Percentiles rank a stretch among this genome's conserved stretches.
These are phyloP conservation scores for Penicillium maclennaniae DNA, from an alignment of 495 filamentous ascomycete genomes.

Conservation along the genomic window DNA sequence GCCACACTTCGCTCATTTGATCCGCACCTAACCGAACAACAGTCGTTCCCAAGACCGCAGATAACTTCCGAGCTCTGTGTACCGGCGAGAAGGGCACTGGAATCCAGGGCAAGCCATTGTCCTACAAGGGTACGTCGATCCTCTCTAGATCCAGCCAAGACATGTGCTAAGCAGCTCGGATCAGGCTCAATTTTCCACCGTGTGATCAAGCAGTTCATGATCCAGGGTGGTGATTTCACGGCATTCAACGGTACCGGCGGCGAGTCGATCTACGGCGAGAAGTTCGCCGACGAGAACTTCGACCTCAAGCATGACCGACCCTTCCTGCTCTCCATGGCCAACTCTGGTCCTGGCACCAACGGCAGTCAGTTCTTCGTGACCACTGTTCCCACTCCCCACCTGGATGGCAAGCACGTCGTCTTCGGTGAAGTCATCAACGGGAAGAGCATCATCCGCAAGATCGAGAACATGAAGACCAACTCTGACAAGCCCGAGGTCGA, in stretches of 20 bases:
- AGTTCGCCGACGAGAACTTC: constrained; percentile 98
- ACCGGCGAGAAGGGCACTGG: constrained; percentile 89
- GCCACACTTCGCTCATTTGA: not conserved
- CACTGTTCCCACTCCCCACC: constrained; percentile 86
- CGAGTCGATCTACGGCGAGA: constrained; percentile 96
- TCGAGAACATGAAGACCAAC: constrained; percentile 81
- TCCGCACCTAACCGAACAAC: constrained; percentile 18
- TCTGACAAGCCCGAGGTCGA: constrained; percentile 75
- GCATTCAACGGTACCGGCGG: constrained; percentile 93
- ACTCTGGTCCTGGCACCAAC: constrained; percentile 91
- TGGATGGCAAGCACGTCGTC: constrained; percentile 87
- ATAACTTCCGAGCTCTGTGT: constrained; percentile 94
- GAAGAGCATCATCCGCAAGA: constrained; percentile 83
- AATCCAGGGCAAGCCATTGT: constrained; percentile 78
- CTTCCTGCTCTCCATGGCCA: constrained; percentile 95
- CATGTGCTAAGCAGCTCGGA: constrained; percentile 4
- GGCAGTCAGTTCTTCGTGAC: constrained; percentile 98
- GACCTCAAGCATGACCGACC: constrained; percentile 88
- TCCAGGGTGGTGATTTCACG: constrained; percentile 98
- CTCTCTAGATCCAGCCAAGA: not conserved
- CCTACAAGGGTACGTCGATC: constrained; percentile 50
- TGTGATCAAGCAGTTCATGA: constrained; percentile 99
- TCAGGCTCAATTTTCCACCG: constrained; percentile 86
- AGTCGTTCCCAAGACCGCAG: constrained; percentile 87
- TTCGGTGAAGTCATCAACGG: constrained; percentile 67